A percentile compares a stretch with the other conserved stretches of the same genome.
Evolutionary conservation across 768 basidiomycete genomes (phyloP).

Genomic region (Hortiboletus campestris): DNA sequence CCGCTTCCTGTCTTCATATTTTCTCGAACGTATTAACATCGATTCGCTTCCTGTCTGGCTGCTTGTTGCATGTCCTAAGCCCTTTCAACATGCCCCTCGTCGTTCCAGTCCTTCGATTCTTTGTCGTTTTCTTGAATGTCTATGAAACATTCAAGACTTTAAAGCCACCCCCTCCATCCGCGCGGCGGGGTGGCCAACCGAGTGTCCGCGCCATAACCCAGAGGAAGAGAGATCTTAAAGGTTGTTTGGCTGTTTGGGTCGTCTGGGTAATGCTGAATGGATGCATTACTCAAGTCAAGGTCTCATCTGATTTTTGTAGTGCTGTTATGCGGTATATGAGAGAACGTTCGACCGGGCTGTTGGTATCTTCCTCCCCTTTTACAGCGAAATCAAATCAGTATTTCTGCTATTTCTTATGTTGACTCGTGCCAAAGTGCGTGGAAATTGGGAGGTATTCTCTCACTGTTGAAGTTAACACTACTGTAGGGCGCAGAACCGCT

Average conservation of each 20-base stretch:
- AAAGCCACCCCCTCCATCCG: slow-evolving; percentile 57
- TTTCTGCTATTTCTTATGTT: slow-evolving; percentile 71
- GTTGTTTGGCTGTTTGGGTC: slow-evolving; percentile 79
- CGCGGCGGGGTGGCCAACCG: slow-evolving; percentile 52
- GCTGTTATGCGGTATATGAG: slow-evolving; percentile 68
- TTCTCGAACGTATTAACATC: slow-evolving; percentile 1
- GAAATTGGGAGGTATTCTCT: slow-evolving; percentile 1
- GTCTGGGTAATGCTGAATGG: slow-evolving; percentile 62
- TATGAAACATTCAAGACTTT: slow-evolving; percentile 85
- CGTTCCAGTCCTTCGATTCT: slow-evolving; percentile 60
- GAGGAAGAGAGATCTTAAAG: slow-evolving; percentile 84
- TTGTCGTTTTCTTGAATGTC: slow-evolving; percentile 74
- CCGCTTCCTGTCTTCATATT: neutral
- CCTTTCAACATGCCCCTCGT: slow-evolving; percentile 59
- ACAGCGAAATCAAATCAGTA: slow-evolving; percentile 77
- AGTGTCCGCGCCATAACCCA: slow-evolving; percentile 67
- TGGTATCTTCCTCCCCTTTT: slow-evolving; percentile 77
- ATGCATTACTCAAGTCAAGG: slow-evolving; percentile 4
- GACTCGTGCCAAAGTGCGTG: slow-evolving; percentile 68
- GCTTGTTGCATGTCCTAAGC: slow-evolving; percentile 6
- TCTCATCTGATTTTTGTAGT: slow-evolving; percentile 40
- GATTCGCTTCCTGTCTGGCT: neutral
- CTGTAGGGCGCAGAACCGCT: slow-evolving; percentile 82
- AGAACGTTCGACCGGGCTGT: slow-evolving; percentile 61
- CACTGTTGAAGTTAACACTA: slow-evolving; percentile 9